A percentile compares a stretch with the other conserved stretches of the same genome.
Evolutionary conservation across 257 asterid species (phyloP).

Genomic region (Rehmannia glutinosa): DNA sequence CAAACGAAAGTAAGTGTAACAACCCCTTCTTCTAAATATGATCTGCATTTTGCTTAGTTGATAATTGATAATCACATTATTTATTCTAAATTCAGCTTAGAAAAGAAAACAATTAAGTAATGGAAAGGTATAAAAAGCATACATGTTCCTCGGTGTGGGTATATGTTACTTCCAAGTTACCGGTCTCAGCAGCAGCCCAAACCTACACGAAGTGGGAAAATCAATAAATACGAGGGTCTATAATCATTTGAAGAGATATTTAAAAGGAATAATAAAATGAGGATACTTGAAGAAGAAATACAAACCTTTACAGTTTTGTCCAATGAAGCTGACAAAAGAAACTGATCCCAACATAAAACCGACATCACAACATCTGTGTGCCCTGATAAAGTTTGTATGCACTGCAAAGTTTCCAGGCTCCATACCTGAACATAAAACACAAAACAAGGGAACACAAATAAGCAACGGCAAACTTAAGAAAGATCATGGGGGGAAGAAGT

Average conservation of each 20-base stretch:
- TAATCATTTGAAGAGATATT: not conserved
- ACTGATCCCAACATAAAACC: conserved; percentile 51
- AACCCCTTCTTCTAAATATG: too few relatives aligned
- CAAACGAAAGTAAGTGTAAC: too few relatives aligned
- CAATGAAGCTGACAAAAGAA: conserved; percentile 51
- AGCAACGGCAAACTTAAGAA: too few relatives aligned
- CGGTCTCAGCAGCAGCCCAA: conserved; percentile 39
- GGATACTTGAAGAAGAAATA: not conserved
- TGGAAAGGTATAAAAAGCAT: conserved; percentile 22
- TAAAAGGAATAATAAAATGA: not conserved
- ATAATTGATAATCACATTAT: not conserved
- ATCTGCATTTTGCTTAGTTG: too few relatives aligned
- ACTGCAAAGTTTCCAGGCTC: conserved; percentile 50
- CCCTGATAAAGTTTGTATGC: conserved; percentile 45
- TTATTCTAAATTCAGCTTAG: too few relatives aligned
- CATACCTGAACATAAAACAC: conserved; percentile 40
- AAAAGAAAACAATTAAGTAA: not conserved
- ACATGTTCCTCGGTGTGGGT: conserved; percentile 82
- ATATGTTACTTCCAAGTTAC: conserved; percentile 30
- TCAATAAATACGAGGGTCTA: not conserved
- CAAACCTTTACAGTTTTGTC: conserved; percentile 58
- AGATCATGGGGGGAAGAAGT: too few relatives aligned
- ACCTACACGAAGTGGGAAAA: conserved; percentile 16
- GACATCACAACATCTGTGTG: conserved; percentile 45
- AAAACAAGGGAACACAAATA: not conserved